These are phyloP conservation scores for Geranium rotundifolium DNA, from an alignment of 345 rosid genomes.

Conservation along the genomic window DNA sequence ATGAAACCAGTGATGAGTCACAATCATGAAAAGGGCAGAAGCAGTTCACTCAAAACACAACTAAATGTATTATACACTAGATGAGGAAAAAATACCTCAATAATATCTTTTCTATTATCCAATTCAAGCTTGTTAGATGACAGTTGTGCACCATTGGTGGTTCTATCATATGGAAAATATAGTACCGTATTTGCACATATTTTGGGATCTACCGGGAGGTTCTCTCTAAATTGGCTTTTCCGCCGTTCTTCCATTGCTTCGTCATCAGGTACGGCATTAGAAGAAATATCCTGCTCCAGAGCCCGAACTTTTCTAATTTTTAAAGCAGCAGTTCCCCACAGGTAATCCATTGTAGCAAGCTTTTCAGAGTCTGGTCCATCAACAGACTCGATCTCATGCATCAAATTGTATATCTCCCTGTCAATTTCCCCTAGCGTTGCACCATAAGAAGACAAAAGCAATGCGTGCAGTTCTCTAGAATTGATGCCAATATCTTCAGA, in stretches of 20 bases:
- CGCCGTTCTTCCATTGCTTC: slow-evolving; percentile 36
- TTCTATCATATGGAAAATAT: slow-evolving; percentile 57
- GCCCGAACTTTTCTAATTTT: slow-evolving; percentile 42
- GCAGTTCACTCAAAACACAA: not conserved
- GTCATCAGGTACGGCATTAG: slow-evolving; percentile 20
- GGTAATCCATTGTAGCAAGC: slow-evolving; percentile 39
- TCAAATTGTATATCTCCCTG: slow-evolving; percentile 52
- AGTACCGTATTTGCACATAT: slow-evolving; percentile 56
- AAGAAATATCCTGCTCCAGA: slow-evolving; percentile 31
- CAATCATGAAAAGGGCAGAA: too few species aligned
- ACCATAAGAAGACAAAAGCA: slow-evolving; percentile 82
- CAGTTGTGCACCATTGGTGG: slow-evolving; percentile 13
- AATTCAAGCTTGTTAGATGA: slow-evolving; percentile 5
- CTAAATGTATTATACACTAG: not conserved
- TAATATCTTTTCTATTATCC: slow-evolving; percentile 1
- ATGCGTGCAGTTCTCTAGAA: slow-evolving; percentile 46
- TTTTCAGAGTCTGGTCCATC: slow-evolving; percentile 24
- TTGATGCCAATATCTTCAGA: slow-evolving; percentile 45
- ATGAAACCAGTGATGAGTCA: not conserved
- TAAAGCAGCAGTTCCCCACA: slow-evolving; percentile 72
- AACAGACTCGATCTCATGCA: slow-evolving; percentile 47
- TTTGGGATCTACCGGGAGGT: slow-evolving; percentile 68
- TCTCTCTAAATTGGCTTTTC: slow-evolving; percentile 62
- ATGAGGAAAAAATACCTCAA: not conserved
- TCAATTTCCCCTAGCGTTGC: slow-evolving; percentile 69